phyloP scores from a whole-genome alignment of 768 basidiomycete genomes.

The Mrakia gelida region DNA sequence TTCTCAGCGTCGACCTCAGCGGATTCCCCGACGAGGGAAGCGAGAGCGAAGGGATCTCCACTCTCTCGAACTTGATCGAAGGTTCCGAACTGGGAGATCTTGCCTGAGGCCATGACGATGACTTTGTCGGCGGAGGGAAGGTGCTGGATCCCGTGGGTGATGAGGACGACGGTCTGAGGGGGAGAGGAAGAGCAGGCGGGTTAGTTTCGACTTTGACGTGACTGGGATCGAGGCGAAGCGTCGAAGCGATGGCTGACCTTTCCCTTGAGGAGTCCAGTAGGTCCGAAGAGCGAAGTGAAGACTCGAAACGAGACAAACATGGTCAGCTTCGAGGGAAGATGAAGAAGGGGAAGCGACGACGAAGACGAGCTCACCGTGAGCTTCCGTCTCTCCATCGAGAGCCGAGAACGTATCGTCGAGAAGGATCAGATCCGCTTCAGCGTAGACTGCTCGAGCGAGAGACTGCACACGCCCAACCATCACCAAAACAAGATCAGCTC shows the following conservation, averaged over 20 bases:
- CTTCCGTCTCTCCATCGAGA: slow-evolving; percentile 36
- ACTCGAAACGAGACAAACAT: neutral
- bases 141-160: slow-evolving; percentile 36
- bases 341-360: too few species aligned
- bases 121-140: slow-evolving; percentile 32
- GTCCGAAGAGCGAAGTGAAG: slow-evolving; percentile 34
- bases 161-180: slow-evolving; percentile 28
- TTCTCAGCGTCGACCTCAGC: neutral
- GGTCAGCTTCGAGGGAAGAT: too few species aligned
- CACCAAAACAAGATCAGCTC: too few species aligned
- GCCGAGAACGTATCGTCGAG: slow-evolving; percentile 38
- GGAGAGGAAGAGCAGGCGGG: neutral
- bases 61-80: slow-evolving; percentile 26
- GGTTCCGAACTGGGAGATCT: slow-evolving; percentile 31
- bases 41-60: slow-evolving; percentile 7
- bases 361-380: slow-evolving; percentile 5
- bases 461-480: neutral
- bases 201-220: neutral
- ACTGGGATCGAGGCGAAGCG: too few species aligned
- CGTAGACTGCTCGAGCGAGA: slow-evolving; percentile 37
- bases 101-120: slow-evolving; percentile 32
- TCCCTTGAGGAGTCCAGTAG: slow-evolving; percentile 28
- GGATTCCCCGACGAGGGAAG: neutral
- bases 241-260: neutral
- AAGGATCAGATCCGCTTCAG: slow-evolving; percentile 31